These are phyloP conservation scores for Penicillium robsamsonii DNA, from an alignment of 495 filamentous ascomycete genomes.

Conservation along the genomic window DNA sequence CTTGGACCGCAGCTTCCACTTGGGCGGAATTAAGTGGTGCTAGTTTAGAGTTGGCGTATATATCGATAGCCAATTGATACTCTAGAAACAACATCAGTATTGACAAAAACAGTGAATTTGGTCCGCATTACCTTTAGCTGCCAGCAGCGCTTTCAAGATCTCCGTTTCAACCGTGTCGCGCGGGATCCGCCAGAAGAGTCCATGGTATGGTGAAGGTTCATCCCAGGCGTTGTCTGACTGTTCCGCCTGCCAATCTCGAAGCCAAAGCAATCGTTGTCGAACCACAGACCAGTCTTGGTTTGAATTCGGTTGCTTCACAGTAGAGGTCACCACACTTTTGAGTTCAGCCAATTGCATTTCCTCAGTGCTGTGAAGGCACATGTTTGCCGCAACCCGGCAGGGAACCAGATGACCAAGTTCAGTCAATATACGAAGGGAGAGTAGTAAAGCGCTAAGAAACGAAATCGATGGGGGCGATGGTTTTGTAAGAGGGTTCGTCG, in stretches of 20 bases:
- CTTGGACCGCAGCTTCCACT: conserved; percentile 65
- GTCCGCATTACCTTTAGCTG: conserved; percentile 57
- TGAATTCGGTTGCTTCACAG: conserved; percentile 52
- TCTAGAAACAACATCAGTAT: conserved; percentile 44
- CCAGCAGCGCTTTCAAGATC: conserved; percentile 69
- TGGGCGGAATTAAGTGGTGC: conserved; percentile 48
- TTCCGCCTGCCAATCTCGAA: conserved; percentile 71
- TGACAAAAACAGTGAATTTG: neutral
- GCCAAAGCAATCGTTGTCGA: conserved; percentile 73
- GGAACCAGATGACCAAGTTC: conserved; percentile 58
- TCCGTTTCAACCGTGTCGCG: conserved; percentile 66
- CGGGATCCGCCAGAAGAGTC: conserved; percentile 69
- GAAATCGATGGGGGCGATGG: conserved; percentile 58
- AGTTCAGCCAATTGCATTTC: conserved; percentile 67
- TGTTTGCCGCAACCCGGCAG: conserved; percentile 49
- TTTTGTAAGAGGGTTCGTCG: conserved; percentile 64
- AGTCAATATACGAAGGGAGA: conserved; percentile 64
- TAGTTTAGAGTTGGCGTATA: conserved; percentile 56
- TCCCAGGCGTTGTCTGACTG: conserved; percentile 28
- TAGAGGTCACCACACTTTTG: conserved; percentile 57
- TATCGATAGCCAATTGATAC: conserved; percentile 63
- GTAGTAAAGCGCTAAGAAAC: conserved; percentile 65
- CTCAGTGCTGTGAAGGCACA: conserved; percentile 45
- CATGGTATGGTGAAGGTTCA: conserved; percentile 41
- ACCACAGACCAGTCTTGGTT: conserved; percentile 66